Conservation (phyloP, 352 stramenopile genomes). For the Globisporangium carolinianum region DNA sequence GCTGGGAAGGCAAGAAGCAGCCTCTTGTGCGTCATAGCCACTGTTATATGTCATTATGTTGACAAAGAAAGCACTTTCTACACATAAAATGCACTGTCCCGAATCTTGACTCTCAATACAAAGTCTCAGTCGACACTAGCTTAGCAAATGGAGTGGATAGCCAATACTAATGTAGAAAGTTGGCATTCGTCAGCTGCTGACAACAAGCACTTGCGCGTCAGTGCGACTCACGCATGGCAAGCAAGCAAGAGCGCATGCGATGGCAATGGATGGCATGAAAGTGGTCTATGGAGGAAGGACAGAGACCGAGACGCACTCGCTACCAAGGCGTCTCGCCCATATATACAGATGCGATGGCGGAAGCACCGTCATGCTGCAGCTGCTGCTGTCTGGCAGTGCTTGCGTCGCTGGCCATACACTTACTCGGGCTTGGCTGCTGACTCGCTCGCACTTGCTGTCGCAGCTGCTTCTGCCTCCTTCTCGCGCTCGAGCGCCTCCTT, state of each 20-base stretch:
- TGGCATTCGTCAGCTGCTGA: too few species aligned
- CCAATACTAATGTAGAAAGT: too few species aligned
- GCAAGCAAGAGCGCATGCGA: too few species aligned
- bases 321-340: background rate
- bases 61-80: too few species aligned
- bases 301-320: too few species aligned
- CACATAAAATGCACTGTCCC: too few species aligned
- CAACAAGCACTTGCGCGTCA: too few species aligned
- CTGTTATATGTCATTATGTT: too few species aligned
- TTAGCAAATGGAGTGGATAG: too few species aligned
- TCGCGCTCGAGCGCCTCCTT: conserved; percentile 77
- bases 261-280: too few species aligned
- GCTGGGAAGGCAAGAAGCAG: background rate
- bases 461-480: conserved; percentile 9
- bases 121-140: background rate
- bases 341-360: background rate
- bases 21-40: too few species aligned
- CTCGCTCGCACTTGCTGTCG: conserved; percentile 22
- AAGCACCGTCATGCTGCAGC: background rate
- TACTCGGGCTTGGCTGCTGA: conserved; percentile 3
- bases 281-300: too few species aligned
- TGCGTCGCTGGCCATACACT: background rate
- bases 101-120: background rate
- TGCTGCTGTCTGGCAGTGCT: background rate
- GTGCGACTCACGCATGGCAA: background rate